Base-by-base conservation (phyloP, 495 filamentous ascomycete genomes). In the Aspergillus diversus region DNA sequence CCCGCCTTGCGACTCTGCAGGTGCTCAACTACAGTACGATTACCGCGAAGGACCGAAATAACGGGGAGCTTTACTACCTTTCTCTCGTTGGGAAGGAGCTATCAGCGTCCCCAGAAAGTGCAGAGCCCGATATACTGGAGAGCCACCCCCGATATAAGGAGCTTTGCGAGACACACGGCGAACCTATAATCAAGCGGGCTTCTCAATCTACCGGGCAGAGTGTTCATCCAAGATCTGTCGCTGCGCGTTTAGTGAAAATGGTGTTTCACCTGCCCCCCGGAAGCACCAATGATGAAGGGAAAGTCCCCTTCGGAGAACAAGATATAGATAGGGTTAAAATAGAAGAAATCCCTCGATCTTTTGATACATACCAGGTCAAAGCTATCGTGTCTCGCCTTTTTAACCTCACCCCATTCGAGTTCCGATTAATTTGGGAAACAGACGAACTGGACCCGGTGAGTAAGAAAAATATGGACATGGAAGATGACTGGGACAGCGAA, bases 11-110 rank as follows among this genome's bases (percentile, higher is more conserved):
- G 4, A 73, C 74, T 7, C 83, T 96, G 12, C 82, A 84, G 34
- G 78, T 75, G 0, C 84, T 99, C 13, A 98, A 99, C 74, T 96
- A 89, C 73, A 89, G 87, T 68, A 80, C 77, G 5, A 90, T 99
- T 65, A 85, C 87, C 0, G 61, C 73, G 1, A 83, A 87, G 47
- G 93, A 97, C 64, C 86, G 95, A 17, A 80, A 82, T 50, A 92
- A 98, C 67, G 92, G 91, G 12, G 95, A 99, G 59, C 88, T 93
- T 69, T 99, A 93, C 74, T 99, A 98, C 71, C 85, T 98, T 11
- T 88, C 86, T 6, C 83, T 87, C 33, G 93, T 97, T 57, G 90
- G 83, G 16, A 86, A 86, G 53, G 90, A 91, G 67, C 77, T 97
- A 17, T 86, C 89, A 15, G 80, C 80, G 9, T 83, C 80, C 0